phyloP scores from a whole-genome alignment of 768 basidiomycete species.

The Crassisporium funariophilum region DNA sequence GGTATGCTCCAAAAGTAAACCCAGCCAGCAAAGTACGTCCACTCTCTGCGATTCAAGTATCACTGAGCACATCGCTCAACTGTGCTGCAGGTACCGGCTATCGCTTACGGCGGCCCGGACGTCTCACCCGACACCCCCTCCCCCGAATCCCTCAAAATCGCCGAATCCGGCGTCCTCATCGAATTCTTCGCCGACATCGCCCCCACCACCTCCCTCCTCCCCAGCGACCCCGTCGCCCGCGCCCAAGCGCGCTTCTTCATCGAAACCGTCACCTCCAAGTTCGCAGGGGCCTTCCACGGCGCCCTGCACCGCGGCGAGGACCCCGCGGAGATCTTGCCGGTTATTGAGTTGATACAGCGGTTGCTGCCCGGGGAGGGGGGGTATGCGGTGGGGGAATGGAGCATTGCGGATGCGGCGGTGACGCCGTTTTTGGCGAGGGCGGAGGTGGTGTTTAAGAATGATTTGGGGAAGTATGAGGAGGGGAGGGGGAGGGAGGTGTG shows the following conservation, averaged over 20 bases:
- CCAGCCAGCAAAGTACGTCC: constrained; percentile 59
- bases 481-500: constrained; percentile 50
- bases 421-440: constrained; percentile 63
- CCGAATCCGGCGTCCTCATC: constrained; percentile 66
- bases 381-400: constrained; percentile 51
- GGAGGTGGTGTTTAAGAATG: constrained; percentile 45
- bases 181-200: constrained; percentile 69
- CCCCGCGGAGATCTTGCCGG: constrained; percentile 41
- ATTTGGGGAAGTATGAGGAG: constrained; percentile 50
- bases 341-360: constrained; percentile 48
- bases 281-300: constrained; percentile 39
- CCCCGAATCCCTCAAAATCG: constrained; percentile 58
- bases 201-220: constrained; percentile 49
- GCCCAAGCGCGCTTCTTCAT: constrained; percentile 67
- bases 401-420: constrained; percentile 64
- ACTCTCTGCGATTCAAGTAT: background rate
- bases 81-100: constrained; percentile 50
- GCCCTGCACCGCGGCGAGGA: constrained; percentile 42
- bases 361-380: constrained; percentile 52
- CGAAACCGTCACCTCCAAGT: constrained; percentile 51
- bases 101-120: constrained; percentile 63
- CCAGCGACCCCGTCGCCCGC: constrained; percentile 54
- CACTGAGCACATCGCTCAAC: background rate
- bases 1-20: constrained; percentile 69
- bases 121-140: constrained; percentile 58